phyloP scores from a whole-genome alignment of 2,329 filamentous ascomycete species.

The Biscogniauxia mediterranea region DNA sequence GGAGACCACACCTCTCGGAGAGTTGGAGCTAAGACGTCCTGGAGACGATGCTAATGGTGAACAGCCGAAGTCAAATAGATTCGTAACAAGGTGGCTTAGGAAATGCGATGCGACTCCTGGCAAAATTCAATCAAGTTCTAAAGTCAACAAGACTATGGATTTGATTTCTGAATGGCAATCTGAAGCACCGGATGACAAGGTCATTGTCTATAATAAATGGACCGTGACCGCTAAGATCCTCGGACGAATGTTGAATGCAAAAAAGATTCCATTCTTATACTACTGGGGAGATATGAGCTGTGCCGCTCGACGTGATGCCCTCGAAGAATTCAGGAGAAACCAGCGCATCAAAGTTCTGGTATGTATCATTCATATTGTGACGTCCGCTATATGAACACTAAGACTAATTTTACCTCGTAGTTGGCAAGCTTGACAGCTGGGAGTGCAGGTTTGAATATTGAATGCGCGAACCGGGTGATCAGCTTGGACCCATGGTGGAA shows the following conservation, averaged over 20 bases:
- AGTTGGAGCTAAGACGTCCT: not conserved
- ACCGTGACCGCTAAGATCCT: conserved; percentile 32
- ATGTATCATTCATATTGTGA: conserved; percentile 16
- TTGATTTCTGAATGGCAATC: conserved; percentile 4
- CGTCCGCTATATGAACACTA: not conserved
- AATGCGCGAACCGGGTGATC: conserved; percentile 51
- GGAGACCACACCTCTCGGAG: too few species aligned
- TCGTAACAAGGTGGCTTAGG: conserved; percentile 1
- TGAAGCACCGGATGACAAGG: conserved; percentile 9
- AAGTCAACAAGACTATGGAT: not conserved
- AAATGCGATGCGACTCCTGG: conserved; percentile 3
- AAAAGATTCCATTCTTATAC: conserved; percentile 37
- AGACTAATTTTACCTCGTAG: conserved; percentile 22
- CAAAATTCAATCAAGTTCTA: conserved; percentile 3
- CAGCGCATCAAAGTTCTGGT: conserved; percentile 34
- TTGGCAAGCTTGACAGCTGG: conserved; percentile 36
- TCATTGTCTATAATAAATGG: conserved; percentile 20
- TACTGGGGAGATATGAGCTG: conserved; percentile 29
- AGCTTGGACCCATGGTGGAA: conserved; percentile 63
- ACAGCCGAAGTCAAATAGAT: conserved; percentile 1
- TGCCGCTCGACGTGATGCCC: conserved; percentile 12
- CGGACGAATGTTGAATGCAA: conserved; percentile 34
- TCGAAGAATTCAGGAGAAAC: conserved; percentile 23
- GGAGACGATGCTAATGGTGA: conserved; percentile 11
- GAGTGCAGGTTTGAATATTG: conserved; percentile 41